Percentiles rank a stretch among this genome's conserved stretches.
Evolutionary conservation across 176 grass and related monocot genomes (phyloP).

Genomic region (Zea luxurians): DNA sequence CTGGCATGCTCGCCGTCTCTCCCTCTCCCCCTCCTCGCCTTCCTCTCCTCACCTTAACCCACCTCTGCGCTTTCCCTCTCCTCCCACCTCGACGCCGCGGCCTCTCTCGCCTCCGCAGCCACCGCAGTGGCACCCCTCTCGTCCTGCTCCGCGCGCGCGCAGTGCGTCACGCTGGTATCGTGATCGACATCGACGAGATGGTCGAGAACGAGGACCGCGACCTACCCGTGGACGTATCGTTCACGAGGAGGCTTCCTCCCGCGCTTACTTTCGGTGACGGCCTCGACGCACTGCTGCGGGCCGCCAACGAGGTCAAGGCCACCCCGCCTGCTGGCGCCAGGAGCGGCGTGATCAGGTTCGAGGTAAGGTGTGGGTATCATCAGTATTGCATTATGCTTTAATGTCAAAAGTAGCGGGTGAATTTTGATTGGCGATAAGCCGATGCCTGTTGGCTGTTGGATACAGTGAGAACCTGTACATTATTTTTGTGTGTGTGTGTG

Average conservation of each 20-base stretch:
- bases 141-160: not conserved
- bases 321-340: constrained; percentile 39
- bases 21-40: constrained; percentile 1
- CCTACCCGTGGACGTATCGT: constrained; percentile 42
- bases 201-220: not conserved
- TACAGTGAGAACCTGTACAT: not conserved
- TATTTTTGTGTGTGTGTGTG: too few relatives aligned
- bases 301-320: constrained; percentile 40
- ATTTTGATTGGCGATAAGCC: not conserved
- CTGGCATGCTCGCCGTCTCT: constrained; percentile 41
- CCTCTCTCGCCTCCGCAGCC: not conserved
- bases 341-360: constrained; percentile 52
- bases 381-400: not conserved
- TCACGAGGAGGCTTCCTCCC: constrained; percentile 45
- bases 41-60: not conserved
- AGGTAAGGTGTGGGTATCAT: constrained; percentile 30
- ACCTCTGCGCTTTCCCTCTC: not conserved
- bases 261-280: constrained; percentile 48
- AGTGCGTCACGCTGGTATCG: constrained; percentile 29
- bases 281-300: constrained; percentile 41
- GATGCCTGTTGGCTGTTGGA: not conserved
- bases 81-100: not conserved
- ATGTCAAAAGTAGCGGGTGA: not conserved
- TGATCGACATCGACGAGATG: constrained; percentile 50
- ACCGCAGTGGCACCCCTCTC: not conserved